Evolutionary conservation across 305 asterid genomes (phyloP).

Genomic region (Solanum chacoense): DNA sequence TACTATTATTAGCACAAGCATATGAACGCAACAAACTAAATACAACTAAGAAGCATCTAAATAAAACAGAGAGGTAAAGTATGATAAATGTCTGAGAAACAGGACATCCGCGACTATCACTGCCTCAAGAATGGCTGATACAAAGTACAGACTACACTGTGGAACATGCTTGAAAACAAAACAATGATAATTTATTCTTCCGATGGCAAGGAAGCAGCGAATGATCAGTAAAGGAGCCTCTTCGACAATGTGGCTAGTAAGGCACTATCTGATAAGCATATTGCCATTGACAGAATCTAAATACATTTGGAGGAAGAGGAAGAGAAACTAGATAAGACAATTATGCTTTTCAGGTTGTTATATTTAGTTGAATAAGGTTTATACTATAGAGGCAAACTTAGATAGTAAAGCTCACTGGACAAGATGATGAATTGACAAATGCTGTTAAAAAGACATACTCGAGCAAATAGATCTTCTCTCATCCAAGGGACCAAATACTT

Average conservation of each 20-base stretch:
- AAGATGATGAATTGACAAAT: not conserved
- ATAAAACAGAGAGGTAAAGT: not conserved
- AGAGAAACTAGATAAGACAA: not conserved
- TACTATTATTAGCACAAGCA: not conserved
- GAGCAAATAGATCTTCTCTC: conserved; percentile 91
- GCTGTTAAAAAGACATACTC: conserved; percentile 44
- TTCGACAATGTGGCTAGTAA: not conserved
- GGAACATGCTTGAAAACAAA: not conserved
- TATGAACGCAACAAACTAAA: not conserved
- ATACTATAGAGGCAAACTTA: not conserved
- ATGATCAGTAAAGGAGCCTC: not conserved
- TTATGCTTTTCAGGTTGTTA: not conserved
- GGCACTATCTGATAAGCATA: not conserved
- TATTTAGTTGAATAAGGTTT: not conserved
- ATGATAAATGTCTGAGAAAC: not conserved
- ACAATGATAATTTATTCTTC: not conserved
- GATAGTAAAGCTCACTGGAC: not conserved
- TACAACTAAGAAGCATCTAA: not conserved
- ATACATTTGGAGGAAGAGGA: not conserved
- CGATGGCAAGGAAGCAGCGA: not conserved
- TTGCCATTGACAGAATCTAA: not conserved
- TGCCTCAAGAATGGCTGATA: not conserved
- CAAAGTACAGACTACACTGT: not conserved
- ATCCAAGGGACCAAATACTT: conserved; percentile 97
- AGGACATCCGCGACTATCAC: not conserved